Evolutionary conservation across 2,329 filamentous ascomycete species (phyloP), one percentile per base, ranked within the genome.

Genomic region (Aureobasidium melanogenum): DNA sequence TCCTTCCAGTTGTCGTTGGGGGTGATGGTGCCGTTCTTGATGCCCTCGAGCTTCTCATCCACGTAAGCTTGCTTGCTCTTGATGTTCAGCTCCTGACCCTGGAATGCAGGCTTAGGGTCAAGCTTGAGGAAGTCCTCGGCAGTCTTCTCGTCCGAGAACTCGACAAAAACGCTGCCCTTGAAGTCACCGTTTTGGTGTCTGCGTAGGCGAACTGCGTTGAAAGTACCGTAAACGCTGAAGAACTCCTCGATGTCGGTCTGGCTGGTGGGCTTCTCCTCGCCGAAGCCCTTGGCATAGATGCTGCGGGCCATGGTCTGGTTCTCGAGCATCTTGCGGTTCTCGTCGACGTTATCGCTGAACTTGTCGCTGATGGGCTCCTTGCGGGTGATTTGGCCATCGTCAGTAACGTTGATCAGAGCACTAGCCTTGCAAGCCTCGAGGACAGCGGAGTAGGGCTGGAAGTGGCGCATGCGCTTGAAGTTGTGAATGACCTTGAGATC

Each of bases 81-180:
- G 77, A 94, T 87, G 72, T 86, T 78, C 56, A 97, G 81, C 36
- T 90, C 54, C 48, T 64, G 50, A 56, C 82, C 91, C 74, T 96
- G 86, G 85, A 86, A 99, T 73, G 87, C 84, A 63, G 94, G 94
- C 74, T 88, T 86, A 22, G 89, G 87, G 60, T 96, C 88, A 43
- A 91, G 78, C 15, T 79, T 84, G 64, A 97, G 78, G 76, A 99
- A 99, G 63, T 85, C 85, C 73, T 91, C 82, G 69, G 89, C 87
- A 24, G 84, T 82, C 67, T 95, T 89, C 70, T 91, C 87, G 54
- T 84, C 84, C 64, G 84, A 82, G 74, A 97, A 99, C 75, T 97
- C 93, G 66, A 96, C 90, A 72, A 97, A 97, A 62, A 96, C 90
- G 67, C 91, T 96, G 67, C 93, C 91, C 82, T 99, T 99, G 86